Evolutionary conservation across 140 eudicot genomes (phyloP).

Genomic region (Cichorium intybus): DNA sequence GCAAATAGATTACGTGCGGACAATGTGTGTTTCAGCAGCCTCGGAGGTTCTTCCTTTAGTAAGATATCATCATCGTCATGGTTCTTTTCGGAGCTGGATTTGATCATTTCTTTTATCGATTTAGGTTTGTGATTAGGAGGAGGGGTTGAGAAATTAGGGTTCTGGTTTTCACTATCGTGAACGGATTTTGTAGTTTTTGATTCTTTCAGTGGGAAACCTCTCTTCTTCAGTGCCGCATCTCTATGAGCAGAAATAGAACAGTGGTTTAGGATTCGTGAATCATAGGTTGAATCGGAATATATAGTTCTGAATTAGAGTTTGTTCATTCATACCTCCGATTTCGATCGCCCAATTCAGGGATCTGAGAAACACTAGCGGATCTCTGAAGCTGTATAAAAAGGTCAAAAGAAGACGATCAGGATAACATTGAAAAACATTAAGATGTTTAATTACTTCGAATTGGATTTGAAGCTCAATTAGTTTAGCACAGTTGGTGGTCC

Average conservation of each 20-base stretch:
- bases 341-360: constrained; percentile 46
- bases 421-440: no score
- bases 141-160: constrained; percentile 71
- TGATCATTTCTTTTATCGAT: constrained; percentile 44
- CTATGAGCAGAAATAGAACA: constrained; percentile 30
- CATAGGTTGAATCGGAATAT: not conserved
- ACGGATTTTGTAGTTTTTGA: constrained; percentile 15
- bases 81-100: constrained; percentile 73
- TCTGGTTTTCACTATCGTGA: constrained; percentile 68
- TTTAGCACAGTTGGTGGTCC: no score
- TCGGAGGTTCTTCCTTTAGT: constrained; percentile 38
- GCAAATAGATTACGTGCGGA: constrained; percentile 80
- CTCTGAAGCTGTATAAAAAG: constrained; percentile 44
- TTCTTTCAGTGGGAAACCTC: constrained; percentile 34
- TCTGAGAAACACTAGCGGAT: constrained; percentile 53
- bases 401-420: not conserved
- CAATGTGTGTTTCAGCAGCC: constrained; percentile 55
- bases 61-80: constrained; percentile 7
- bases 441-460: no score
- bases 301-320: not conserved
- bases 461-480: no score
- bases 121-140: constrained; percentile 27
- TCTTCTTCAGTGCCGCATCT: constrained; percentile 67
- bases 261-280: not conserved
- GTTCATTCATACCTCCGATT: constrained; percentile 42